Evolutionary conservation across 768 basidiomycete genomes (phyloP), one percentile per base, ranked within the genome.

Genomic region (Exidia glandulosa): DNA sequence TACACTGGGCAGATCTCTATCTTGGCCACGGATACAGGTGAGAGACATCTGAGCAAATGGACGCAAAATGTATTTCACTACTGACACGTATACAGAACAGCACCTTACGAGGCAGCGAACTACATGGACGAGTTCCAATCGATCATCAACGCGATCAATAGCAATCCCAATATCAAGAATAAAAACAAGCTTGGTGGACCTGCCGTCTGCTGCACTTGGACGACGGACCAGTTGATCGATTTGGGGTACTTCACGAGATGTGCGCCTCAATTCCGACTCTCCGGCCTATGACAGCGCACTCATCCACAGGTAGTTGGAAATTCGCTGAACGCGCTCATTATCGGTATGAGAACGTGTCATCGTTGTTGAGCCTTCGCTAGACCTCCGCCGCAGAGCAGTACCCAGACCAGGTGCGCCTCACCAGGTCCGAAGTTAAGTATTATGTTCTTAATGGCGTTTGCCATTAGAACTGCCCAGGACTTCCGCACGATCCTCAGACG

Each of bases 151-250:
- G 80, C 78, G 0, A 73, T 84, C 33, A 61, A 70, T 19, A 67
- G 68, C 10, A 74, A 79, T 60, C 52, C 69, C 19, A 72, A 68
- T 19, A 74, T 82, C 59, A 56, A 69, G 0, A 73, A 74, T 27
- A 73, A 73, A 41, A 72, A 75, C 34, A 73, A 82, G 41, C 79
- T 89, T 61, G 75, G 87, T 60, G 86, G 81, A 0, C 87, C 86
- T 1, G 84, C 78, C 61, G 67, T 87, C 25, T 81, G 83, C 27
- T 45, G 41, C 19, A 45, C 19, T 19, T 45, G 41, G 41, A 12
- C 41, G 5, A 19, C 16, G 6, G 41, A 10, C 5, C 41, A 45
- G 10, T 23, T 45, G 41, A 45, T 19, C 19, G 41, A 45, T 13
- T 45, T 19, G 34, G 48, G 27, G 65, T 59, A 48, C 45, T 31